Percentiles rank a stretch among this genome's conserved stretches.
These are phyloP conservation scores for Paramecium caudatum DNA, from an alignment of 73 alveolate species.

Conservation along the genomic window DNA sequence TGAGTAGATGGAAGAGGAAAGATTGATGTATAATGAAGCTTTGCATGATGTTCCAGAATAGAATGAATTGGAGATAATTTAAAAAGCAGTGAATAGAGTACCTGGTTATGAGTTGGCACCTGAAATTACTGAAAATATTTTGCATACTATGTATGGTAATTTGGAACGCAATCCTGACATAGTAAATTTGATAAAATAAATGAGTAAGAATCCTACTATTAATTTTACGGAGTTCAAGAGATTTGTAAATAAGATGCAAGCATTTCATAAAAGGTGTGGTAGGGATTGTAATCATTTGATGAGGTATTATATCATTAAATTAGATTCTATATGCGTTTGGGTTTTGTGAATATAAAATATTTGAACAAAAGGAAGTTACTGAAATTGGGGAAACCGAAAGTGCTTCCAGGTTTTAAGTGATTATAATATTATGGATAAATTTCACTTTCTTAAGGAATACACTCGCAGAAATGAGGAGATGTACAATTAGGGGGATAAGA, in stretches of 20 bases:
- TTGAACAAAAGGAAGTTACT: constrained; percentile 27
- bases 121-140: not conserved
- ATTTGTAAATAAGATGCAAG: constrained; percentile 35
- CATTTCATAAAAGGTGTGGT: constrained; percentile 41
- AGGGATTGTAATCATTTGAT: constrained; percentile 51
- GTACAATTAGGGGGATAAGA: not conserved
- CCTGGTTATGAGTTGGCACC: constrained; percentile 5
- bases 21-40: not conserved
- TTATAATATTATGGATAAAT: constrained; percentile 63
- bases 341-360: constrained; percentile 43
- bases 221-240: constrained; percentile 27
- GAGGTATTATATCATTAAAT: not conserved
- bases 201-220: not conserved
- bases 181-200: not conserved
- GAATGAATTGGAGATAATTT: not conserved
- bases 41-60: not conserved
- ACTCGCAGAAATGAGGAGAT: constrained; percentile 34
- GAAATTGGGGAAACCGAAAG: constrained; percentile 44
- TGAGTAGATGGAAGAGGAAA: not conserved
- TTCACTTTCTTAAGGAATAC: constrained; percentile 30
- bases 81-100: not conserved
- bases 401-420: constrained; percentile 46
- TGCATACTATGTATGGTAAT: constrained; percentile 1
- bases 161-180: not conserved
- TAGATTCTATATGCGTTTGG: constrained; percentile 56